Base-by-base conservation (phyloP, 805 yeast genomes). In the Ogataea paraovalis region DNA sequence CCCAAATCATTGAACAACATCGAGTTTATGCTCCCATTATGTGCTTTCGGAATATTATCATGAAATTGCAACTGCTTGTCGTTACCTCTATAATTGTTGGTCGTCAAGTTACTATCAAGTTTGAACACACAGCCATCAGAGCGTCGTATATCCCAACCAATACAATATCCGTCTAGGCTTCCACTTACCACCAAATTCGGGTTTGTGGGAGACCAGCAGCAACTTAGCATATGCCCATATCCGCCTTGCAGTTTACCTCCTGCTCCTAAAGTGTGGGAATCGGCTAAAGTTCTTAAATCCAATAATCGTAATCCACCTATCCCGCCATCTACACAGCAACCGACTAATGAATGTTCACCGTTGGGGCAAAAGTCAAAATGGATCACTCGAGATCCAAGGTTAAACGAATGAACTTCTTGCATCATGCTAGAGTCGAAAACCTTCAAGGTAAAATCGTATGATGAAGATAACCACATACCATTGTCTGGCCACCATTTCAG, bases 401-500 rank as follows among this genome's bases (percentile, higher is more conserved):
- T 76, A 54, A 88, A 85, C 3, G 78, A 65, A 56, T 86, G 87
- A 0, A 80, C 96, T 18, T 79, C 78, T n/a, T 72, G 71, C 53
- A 90, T 66, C 16, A 75, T 68, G 46, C 75, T 75, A 0, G 96
- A 76, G 60, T 89, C 96, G 95, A 96, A 91, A 1, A 89, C 72
- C 52, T 83, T 85, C 20, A 90, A 77, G 0, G 80, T 76, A 48
- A 78, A 80, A 64, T 91, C 97, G 62, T 82, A 88, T 0, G 96
- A 87, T 1, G 89, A 80, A 2, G 89, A 77, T 18, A 89, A 73
- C 68, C 89, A 90, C 82, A 91, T 74, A 1, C 96, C 97, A 30
- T 83, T 80, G 64, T 91, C 97, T 0, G 94, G 90, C 92, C 96
- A 92, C 97, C 97, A 91, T 56, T 75, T 72, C 0, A 87, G 70